Evolutionary conservation across 179 eudicot genomes (phyloP).

Genomic region (Silene noctiflora): DNA sequence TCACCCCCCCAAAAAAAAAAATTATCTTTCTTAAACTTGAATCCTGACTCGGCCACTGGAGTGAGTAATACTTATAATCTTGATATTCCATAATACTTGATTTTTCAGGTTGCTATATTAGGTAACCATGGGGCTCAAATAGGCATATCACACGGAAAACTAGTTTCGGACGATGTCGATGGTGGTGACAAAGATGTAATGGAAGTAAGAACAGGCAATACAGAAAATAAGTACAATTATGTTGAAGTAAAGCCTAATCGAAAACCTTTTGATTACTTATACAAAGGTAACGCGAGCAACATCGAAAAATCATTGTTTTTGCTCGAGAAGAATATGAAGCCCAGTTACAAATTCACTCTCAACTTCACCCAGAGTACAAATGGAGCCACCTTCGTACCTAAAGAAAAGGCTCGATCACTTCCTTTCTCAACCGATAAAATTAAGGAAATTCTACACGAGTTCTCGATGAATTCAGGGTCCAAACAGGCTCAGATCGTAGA

Average conservation of each 20-base stretch:
- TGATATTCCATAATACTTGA: background rate
- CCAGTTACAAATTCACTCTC: slow-evolving; percentile 43
- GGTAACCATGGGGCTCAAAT: too few relatives aligned
- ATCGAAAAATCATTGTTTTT: slow-evolving; percentile 41
- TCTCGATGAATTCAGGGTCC: slow-evolving; percentile 47
- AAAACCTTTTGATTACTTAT: slow-evolving; percentile 3
- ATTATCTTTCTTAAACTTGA: too few relatives aligned
- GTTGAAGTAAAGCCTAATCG: background rate
- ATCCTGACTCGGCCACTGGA: too few relatives aligned
- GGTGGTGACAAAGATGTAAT: too few relatives aligned
- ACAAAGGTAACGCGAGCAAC: background rate
- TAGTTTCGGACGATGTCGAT: too few relatives aligned
- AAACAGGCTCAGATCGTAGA: slow-evolving; percentile 43
- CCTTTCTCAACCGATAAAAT: slow-evolving; percentile 61
- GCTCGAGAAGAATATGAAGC: slow-evolving; percentile 49
- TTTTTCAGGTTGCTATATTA: slow-evolving; percentile 6
- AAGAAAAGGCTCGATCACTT: slow-evolving; percentile 43
- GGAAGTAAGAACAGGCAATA: background rate
- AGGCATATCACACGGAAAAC: too few relatives aligned
- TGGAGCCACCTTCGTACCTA: slow-evolving; percentile 48
- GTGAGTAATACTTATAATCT: too few relatives aligned
- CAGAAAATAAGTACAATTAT: background rate
- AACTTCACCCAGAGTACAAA: slow-evolving; percentile 38
- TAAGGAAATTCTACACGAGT: slow-evolving; percentile 33
- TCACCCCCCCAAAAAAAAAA: too few relatives aligned